Evolutionary conservation across 257 asterid genomes (phyloP), one percentile per base, ranked within the genome.

Genomic region (Lycium ferocissimum): DNA sequence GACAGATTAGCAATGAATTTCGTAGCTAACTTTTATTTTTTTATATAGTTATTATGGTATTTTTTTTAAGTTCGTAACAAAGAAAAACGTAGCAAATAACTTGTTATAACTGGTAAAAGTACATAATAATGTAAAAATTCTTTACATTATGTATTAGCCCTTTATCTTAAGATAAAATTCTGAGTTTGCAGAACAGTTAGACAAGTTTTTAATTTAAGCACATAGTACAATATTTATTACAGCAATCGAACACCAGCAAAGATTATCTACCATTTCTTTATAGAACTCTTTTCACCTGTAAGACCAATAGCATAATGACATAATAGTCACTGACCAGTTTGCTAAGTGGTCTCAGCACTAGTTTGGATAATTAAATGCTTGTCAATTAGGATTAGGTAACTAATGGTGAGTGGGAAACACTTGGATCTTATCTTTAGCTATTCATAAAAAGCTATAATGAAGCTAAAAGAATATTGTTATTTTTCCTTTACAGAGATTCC

Each of bases 291-390:
- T 6, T 11, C 80, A 45, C 59, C 59, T 45, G 12, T 11, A 49
- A 75, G 45, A 40, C 81, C 13, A 49, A 8, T 22, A 76, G 81
- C 8, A 75, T 73, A 45, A 73, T 26, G 15, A 49, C 82, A 76
- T 22, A 76, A 7, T 7, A 13, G 15, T 51, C 82, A 76, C 47
- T 51, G 33, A 26, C 1, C 40, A 70, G 38, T 72, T 72, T 51
- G 47, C 14, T 49, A 22, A 51, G 49, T 53, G 49, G 65, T 53
- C 18, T 33, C 53, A 78, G 26, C 53, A 78, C 43, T 22, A 17
- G 3, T 78, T 76, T 53, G 49, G 82, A 78, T 78, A 51, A 78
- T 1, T 26, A 78, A 7, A 26, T 33, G 82, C 65, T 53, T 78
- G 65, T 33, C 51, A 8, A 53, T 78, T 51, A 78, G 15, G 65